Evolutionary conservation across 73 alveolate genomes (phyloP), one percentile per base, ranked within the genome.

Genomic region (Paramecium biaurelia): DNA sequence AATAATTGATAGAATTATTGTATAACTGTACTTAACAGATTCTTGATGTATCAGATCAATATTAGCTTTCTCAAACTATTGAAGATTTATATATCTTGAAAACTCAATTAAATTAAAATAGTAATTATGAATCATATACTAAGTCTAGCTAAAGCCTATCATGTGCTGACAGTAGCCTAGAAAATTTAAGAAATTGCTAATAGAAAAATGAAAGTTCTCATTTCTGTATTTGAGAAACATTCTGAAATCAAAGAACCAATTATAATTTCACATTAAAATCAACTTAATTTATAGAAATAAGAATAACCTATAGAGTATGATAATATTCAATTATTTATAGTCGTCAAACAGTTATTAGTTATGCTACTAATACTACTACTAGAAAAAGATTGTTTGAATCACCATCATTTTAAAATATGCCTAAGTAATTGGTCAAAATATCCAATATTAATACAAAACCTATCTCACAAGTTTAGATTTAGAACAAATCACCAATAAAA

Each of bases 121-220:
- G 70, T 79, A 47, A 41, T 79, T 18, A 23, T 43, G 21, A 79
- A 79, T 79, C 7, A 23, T 79, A 45, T 41, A 28, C 30, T 79
- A 79, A 30, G 45, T 79, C 56, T 72, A 72, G 86, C 90, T 14
- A 24, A 79, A 79, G 45, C 70, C 15, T 79, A 79, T 42, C 45
- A 79, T 43, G 56, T 79, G 4, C 43, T 79, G 28, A 79, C 74
- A 30, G 90, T 79, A 10, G 74, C 90, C 2, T 41, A 26, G 20
- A 79, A 79, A 79, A 43, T 79, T 10, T 34, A 79, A 7, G 90
- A 79, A 41, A 79, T 79, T 5, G 90, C 90, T 42, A 79, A 23
- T 18, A 47, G 74, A 24, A 38, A 79, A 7, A 79, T 43, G 45
- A 1, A 79, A 32, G 21, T 47, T 4, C 7, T 53, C 12, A 53